Percentiles rank a stretch among this genome's conserved stretches.
These are phyloP conservation scores for Entelexis sorbosivorans DNA, from an alignment of 1,139 yeast species.

Conservation along the genomic window DNA sequence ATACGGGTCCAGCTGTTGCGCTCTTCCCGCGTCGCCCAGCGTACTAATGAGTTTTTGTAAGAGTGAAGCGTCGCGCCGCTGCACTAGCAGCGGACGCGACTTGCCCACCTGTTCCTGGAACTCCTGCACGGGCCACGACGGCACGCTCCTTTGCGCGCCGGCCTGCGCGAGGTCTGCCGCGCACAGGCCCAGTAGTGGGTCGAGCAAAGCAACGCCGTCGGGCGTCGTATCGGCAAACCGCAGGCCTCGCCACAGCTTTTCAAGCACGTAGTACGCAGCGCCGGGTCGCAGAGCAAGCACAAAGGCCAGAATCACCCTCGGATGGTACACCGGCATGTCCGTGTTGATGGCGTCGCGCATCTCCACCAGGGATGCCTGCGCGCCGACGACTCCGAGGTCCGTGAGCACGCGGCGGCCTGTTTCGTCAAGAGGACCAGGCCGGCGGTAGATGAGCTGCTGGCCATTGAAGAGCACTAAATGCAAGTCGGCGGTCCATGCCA, in stretches of 20 bases:
- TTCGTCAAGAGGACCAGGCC: not conserved
- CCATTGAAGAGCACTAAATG: conserved; percentile 6
- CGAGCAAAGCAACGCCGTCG: not conserved
- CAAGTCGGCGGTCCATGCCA: not conserved
- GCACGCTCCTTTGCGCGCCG: not conserved
- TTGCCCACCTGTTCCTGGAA: not conserved
- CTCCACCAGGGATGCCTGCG: not conserved
- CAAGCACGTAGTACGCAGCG: conserved; percentile 48
- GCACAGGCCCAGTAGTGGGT: not conserved
- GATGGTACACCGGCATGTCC: conserved; percentile 83
- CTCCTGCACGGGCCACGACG: not conserved
- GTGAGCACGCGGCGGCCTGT: not conserved
- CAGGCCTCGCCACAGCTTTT: conserved; percentile 42
- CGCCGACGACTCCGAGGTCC: not conserved
- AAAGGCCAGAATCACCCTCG: conserved; percentile 73
- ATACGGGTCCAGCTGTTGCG: conserved; percentile 1
- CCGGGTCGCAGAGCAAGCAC: conserved; percentile 51
- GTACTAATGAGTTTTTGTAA: not conserved
- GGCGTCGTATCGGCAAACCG: conserved; percentile 36
- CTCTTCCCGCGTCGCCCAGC: not conserved
- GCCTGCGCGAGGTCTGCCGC: not conserved
- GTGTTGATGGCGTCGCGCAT: conserved; percentile 45
- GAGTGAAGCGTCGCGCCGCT: not conserved
- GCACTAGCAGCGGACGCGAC: not conserved
- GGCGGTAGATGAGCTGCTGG: not conserved